phyloP scores from a whole-genome alignment of 306 rosid species.

The Alnus rubra region DNA sequence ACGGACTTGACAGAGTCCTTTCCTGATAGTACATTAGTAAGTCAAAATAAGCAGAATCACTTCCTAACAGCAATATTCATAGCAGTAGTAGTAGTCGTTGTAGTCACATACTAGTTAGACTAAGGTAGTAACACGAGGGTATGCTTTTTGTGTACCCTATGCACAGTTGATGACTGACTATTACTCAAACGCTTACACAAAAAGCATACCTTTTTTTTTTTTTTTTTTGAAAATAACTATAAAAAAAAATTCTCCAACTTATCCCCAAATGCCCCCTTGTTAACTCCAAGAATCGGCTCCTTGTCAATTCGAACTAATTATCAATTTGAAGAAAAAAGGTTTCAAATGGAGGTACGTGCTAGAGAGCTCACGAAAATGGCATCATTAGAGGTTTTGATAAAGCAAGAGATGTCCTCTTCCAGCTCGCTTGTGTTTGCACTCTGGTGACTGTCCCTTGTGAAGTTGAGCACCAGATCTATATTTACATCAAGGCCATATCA shows the following conservation, averaged over 20 bases:
- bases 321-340: not conserved
- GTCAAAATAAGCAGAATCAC: slow-evolving; percentile 16
- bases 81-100: not conserved
- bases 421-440: too few relatives aligned
- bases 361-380: not conserved
- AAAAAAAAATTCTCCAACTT: too few relatives aligned
- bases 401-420: not conserved
- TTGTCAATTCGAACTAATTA: not conserved
- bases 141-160: too few relatives aligned
- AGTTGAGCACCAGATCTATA: too few relatives aligned
- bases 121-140: too few relatives aligned
- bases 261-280: too few relatives aligned
- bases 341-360: not conserved
- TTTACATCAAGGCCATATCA: too few relatives aligned
- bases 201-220: not conserved
- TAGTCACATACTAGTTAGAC: not conserved
- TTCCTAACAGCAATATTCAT: not conserved
- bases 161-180: too few relatives aligned
- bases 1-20: slow-evolving; percentile 32
- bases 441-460: too few relatives aligned
- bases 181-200: too few relatives aligned
- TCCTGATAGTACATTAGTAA: slow-evolving; percentile 29
- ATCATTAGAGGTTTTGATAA: not conserved
- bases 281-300: not conserved
- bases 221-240: not conserved